Conservation (phyloP, 1,284 basidiomycete species). For the Rhodotorula mucilaginosa region DNA sequence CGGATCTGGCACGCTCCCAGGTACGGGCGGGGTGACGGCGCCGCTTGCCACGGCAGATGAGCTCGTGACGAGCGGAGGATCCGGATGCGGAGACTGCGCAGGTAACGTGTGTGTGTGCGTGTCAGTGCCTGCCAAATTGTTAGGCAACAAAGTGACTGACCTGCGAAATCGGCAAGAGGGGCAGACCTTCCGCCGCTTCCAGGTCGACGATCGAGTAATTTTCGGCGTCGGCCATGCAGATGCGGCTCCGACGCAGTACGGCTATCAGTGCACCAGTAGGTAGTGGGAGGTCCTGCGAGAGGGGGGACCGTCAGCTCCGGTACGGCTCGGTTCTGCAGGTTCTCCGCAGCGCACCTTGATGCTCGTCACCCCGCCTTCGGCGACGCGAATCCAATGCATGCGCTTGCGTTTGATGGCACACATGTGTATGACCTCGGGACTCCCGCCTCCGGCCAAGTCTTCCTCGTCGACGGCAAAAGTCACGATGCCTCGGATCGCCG, state of each 20-base stretch:
- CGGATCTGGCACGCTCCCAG: constrained; percentile 45
- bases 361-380: constrained; percentile 59
- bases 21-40: constrained; percentile 3
- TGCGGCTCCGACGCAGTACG: constrained; percentile 61
- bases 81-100: constrained; percentile 9
- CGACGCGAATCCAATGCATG: constrained; percentile 65
- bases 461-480: constrained; percentile 74
- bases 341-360: constrained; percentile 56
- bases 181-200: constrained; percentile 62
- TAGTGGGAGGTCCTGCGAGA: constrained; percentile 67
- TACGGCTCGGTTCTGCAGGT: neutral
- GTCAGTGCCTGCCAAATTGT: neutral
- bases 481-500: constrained; percentile 73
- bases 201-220: constrained; percentile 76
- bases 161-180: constrained; percentile 74
- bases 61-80: neutral
- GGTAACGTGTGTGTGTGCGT: neutral
- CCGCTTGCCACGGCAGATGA: neutral
- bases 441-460: constrained; percentile 61
- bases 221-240: constrained; percentile 72
- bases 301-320: neutral
- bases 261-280: constrained; percentile 62
- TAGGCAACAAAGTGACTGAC: neutral
- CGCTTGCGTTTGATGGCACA: constrained; percentile 70
- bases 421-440: constrained; percentile 65